phyloP scores from a whole-genome alignment of 805 yeast species.

The Suhomyces xylopsoci region DNA sequence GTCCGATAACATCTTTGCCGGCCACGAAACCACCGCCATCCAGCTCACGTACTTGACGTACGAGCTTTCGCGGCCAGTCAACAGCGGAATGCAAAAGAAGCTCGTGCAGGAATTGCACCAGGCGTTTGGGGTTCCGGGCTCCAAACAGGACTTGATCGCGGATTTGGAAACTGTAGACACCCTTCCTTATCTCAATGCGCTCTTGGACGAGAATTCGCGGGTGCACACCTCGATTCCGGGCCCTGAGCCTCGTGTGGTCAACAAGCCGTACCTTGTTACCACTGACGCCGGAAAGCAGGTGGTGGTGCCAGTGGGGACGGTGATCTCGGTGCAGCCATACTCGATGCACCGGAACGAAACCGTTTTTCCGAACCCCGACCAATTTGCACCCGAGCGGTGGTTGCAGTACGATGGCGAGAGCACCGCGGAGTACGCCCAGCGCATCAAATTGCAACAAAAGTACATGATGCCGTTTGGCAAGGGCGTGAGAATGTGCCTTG shows the following conservation, averaged over 20 bases:
- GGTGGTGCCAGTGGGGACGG: conserved; percentile 50
- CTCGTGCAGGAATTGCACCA: conserved; percentile 46
- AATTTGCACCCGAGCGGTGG: conserved; percentile 66
- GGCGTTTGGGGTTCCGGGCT: conserved; percentile 30
- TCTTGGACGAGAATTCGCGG: conserved; percentile 58
- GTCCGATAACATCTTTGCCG: conserved; percentile 70
- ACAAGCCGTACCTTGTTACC: conserved; percentile 22
- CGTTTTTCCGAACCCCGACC: conserved; percentile 51
- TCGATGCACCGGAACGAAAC: conserved; percentile 52
- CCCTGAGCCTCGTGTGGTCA: conserved; percentile 58
- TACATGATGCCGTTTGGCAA: conserved; percentile 69
- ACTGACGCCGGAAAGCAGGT: conserved; percentile 20
- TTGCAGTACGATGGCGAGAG: conserved; percentile 35
- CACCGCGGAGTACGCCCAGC: conserved; percentile 22
- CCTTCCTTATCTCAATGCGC: conserved; percentile 57
- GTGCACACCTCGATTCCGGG: conserved; percentile 74
- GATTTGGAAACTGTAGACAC: conserved; percentile 47
- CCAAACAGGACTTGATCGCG: conserved; percentile 16
- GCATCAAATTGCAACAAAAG: conserved; percentile 46
- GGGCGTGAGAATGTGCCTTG: conserved; percentile 73
- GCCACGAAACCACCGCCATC: conserved; percentile 69
- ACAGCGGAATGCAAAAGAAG: conserved; percentile 43
- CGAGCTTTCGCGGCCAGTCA: conserved; percentile 52
- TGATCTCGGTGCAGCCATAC: conserved; percentile 64
- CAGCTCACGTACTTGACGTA: conserved; percentile 59